A percentile compares a stretch with the other conserved stretches of the same genome.
phyloP scores from a whole-genome alignment of 192 early-diverging fungal genomes.

The Umbelopsis isabellina region DNA sequence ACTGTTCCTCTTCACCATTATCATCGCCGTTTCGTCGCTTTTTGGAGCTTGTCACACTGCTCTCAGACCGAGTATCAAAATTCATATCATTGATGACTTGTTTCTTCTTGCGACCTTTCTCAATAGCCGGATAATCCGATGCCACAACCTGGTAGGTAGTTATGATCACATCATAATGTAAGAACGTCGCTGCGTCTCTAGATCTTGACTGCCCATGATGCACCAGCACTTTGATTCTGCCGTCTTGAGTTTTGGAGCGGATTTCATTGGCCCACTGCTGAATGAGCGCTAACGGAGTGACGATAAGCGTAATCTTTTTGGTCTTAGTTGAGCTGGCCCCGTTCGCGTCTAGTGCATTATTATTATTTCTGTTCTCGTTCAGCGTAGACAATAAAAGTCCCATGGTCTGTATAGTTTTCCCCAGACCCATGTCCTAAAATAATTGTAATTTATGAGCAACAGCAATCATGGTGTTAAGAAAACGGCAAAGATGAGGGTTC shows the following conservation, averaged over 20 bases:
- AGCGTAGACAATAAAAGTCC: slow-evolving; percentile 27
- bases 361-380: slow-evolving; percentile 2
- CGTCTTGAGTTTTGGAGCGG: slow-evolving; percentile 32
- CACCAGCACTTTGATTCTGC: slow-evolving; percentile 31
- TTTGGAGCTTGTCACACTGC: neutral
- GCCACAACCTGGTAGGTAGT: slow-evolving; percentile 45
- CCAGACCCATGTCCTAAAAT: slow-evolving; percentile 40
- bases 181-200: slow-evolving; percentile 25
- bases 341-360: neutral
- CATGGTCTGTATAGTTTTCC: slow-evolving; percentile 46
- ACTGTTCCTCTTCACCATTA: neutral
- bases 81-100: neutral
- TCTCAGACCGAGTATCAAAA: neutral
- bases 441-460: neutral
- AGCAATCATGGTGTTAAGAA: slow-evolving; percentile 8
- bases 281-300: slow-evolving; percentile 43
- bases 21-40: slow-evolving; percentile 18
- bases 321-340: neutral
- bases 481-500: slow-evolving; percentile 17
- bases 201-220: slow-evolving; percentile 43
- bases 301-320: slow-evolving; percentile 38
- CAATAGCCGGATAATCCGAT: slow-evolving; percentile 27
- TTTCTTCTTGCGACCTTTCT: slow-evolving; percentile 26
- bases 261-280: slow-evolving; percentile 46
- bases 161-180: slow-evolving; percentile 46